These are phyloP conservation scores for sunflower (Helianthus annuus) DNA, from an alignment of 129 eudicot species.

Conservation along the genomic window HanXRQr2.0-SUNRISE NC_035441.2:95467595-95468094, in stretches of 20 bases:
- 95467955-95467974: constrained; percentile 31
- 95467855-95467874: background rate
- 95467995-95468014: constrained; percentile 25
- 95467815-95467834: too few relatives aligned
- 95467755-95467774: too few relatives aligned
- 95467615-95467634: too few relatives aligned
- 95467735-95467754: too few relatives aligned
- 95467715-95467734: too few relatives aligned
- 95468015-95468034: constrained; percentile 28
- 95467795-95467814: too few relatives aligned
- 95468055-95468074: constrained; percentile 46
- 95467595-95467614: too few relatives aligned
- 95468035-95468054: background rate
- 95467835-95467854: background rate
- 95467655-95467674: too few relatives aligned
- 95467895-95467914: constrained; percentile 7
- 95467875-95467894: background rate
- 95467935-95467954: constrained; percentile 6
- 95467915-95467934: background rate
- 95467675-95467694: too few relatives aligned
- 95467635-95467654: too few relatives aligned
- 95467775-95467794: too few relatives aligned
- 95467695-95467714: too few relatives aligned
- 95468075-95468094: constrained; percentile 32
- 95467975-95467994: constrained; percentile 33